Evolutionary conservation across 1,139 yeast species (phyloP).

Genomic region (Hansenula sp.): DNA sequence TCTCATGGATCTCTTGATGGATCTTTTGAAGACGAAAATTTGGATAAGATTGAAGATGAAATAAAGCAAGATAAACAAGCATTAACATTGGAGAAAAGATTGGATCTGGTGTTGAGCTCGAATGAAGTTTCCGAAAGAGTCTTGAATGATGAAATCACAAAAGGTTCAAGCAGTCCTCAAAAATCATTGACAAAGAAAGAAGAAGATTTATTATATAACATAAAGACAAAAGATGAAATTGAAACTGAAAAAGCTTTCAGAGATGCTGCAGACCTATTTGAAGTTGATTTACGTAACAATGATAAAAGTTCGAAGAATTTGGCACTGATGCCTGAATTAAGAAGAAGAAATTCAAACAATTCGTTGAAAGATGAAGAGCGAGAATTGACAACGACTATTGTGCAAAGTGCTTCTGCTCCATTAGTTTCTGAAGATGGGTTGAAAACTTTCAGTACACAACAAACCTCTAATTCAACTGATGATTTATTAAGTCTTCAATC

Average conservation of each 20-base stretch:
- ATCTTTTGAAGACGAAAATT: slow-evolving; percentile 10
- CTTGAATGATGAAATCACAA: slow-evolving; percentile 28
- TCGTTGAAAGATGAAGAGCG: slow-evolving; percentile 27
- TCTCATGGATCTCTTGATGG: slow-evolving; percentile 20
- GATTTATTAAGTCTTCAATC: slow-evolving; percentile 13
- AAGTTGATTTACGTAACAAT: slow-evolving; percentile 30
- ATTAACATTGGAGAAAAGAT: slow-evolving; percentile 20
- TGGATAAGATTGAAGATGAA: slow-evolving; percentile 20
- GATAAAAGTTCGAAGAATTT: slow-evolving; percentile 17
- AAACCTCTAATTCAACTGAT: slow-evolving; percentile 5
- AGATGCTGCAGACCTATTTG: slow-evolving; percentile 27
- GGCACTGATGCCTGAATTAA: slow-evolving; percentile 19
- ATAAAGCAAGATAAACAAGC: slow-evolving; percentile 10
- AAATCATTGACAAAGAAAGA: slow-evolving; percentile 20
- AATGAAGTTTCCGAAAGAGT: slow-evolving; percentile 20
- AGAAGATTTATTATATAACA: slow-evolving; percentile 17
- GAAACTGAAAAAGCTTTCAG: slow-evolving; percentile 22
- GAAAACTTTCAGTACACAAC: slow-evolving; percentile 2
- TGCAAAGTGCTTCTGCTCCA: slow-evolving; percentile 15
- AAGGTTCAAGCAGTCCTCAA: slow-evolving; percentile 24
- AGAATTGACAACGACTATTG: slow-evolving; percentile 20
- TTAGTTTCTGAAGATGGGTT: slow-evolving; percentile 11
- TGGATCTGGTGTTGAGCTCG: slow-evolving; percentile 23
- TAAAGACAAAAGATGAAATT: slow-evolving; percentile 17
- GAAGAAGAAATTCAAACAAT: slow-evolving; percentile 17